Evolutionary conservation across 2,329 filamentous ascomycete species (phyloP), one percentile per base, ranked within the genome.

Genomic region (Arthrobotrys megalospora): DNA sequence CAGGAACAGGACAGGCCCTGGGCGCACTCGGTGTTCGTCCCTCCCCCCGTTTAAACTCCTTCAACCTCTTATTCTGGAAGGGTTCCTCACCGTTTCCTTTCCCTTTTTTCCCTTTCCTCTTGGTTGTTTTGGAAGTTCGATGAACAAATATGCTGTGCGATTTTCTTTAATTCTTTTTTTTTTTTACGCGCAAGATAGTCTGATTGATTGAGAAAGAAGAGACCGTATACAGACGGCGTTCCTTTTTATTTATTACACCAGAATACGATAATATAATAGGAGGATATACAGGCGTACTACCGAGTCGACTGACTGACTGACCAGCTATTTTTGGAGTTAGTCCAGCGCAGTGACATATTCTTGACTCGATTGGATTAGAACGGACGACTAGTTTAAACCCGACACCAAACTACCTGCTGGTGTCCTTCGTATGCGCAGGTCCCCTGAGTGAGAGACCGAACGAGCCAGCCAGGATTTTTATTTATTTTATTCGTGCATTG

Each of bases 301-400:
- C 24, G 53, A 36, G 8, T 58, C 36, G 50, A 32, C 32, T 45
- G n/a, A 6, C 14, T 1, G 10, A 43, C 52, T 28, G 19, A 45
- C 70, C 70, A 68, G 70, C 70, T 75, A 75, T 75, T 75, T 75
- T 75, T 75, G 70, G 67, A 50, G 24, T 45, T 14, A 58, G 52
- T 16, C 43, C 41, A 34, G 41, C 19, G 16, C 7, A 21, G 14
- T 12, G 32, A 24, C n/a, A 19, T 24, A 24, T 24, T 4, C 24
- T 50, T 28, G 50, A 53, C 50, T 38, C 28, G n/a, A 53, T 34
- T 24, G 32, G 14, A 62, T 19, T 6, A n/a, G 34, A 8, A 8
- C n/a, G 16, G 38, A 34, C 55, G 34, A 28, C 8, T 38, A 38
- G 36, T 38, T 28, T 28, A 38, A 14, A 38, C 36, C 8, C 36